These are phyloP conservation scores for Ascocoryne sarcoides DNA, from an alignment of 2,329 filamentous ascomycete species.

Conservation along the genomic window DNA sequence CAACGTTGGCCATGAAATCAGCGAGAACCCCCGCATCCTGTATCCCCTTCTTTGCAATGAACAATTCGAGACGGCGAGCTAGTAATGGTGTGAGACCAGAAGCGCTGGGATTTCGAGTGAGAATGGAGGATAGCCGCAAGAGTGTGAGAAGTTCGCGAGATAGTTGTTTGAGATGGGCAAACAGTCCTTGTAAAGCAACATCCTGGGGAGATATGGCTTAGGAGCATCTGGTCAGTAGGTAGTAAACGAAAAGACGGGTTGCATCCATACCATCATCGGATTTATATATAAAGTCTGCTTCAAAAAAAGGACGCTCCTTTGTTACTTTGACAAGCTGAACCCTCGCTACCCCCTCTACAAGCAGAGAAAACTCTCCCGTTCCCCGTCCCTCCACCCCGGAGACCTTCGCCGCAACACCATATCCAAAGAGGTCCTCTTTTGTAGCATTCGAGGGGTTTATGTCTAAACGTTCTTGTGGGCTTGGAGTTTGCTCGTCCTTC, in stretches of 20 bases:
- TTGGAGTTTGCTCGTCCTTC: conserved; percentile 42
- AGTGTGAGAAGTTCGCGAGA: conserved; percentile 81
- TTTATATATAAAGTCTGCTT: conserved; percentile 66
- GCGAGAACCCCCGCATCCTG: conserved; percentile 77
- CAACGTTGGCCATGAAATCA: conserved; percentile 93
- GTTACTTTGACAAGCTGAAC: conserved; percentile 66
- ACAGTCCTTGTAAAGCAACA: conserved; percentile 58
- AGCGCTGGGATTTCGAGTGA: conserved; percentile 58
- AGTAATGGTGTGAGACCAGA: conserved; percentile 72
- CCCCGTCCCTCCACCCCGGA: conserved; percentile 68
- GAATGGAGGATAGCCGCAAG: conserved; percentile 74
- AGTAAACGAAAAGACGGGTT: no score
- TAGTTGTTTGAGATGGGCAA: conserved; percentile 71
- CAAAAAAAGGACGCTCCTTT: conserved; percentile 77
- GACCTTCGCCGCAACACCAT: conserved; percentile 74
- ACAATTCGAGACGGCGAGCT: conserved; percentile 75
- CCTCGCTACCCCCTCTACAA: conserved; percentile 77
- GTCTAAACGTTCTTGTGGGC: conserved; percentile 27
- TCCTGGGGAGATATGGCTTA: conserved; percentile 39
- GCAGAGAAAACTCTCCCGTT: conserved; percentile 67
- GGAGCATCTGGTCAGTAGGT: no score
- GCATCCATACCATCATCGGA: conserved; percentile 57
- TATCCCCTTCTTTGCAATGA: conserved; percentile 74
- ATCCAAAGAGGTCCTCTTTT: conserved; percentile 70
- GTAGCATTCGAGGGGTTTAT: conserved; percentile 51